Percentiles rank a stretch among this genome's conserved stretches.
phyloP scores from a whole-genome alignment of 2,329 filamentous ascomycete genomes.

The Botrytis sinoallii region DNA sequence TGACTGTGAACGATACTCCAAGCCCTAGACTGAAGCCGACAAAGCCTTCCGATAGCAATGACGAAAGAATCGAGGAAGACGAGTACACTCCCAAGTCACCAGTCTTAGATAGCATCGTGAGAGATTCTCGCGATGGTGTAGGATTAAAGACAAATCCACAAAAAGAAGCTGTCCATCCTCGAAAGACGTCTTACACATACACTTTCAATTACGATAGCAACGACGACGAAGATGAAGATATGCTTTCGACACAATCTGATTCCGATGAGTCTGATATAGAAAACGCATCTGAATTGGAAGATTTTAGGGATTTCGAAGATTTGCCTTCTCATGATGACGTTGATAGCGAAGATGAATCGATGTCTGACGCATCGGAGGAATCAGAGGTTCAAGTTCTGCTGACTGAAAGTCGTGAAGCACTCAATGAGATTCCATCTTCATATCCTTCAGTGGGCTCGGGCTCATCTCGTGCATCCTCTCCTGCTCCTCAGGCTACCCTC shows the following conservation, averaged over 20 bases:
- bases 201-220: neutral
- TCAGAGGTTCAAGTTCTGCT: neutral
- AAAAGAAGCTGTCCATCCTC: neutral
- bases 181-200: neutral
- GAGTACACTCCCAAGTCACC: neutral
- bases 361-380: neutral
- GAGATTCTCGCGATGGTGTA: neutral
- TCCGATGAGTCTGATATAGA: neutral
- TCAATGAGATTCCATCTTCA: neutral
- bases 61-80: neutral
- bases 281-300: neutral
- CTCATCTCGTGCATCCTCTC: neutral
- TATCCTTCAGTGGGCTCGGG: neutral
- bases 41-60: neutral
- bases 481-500: no score
- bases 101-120: neutral
- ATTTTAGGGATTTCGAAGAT: neutral
- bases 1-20: constrained; percentile 35
- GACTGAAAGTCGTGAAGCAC: neutral
- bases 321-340: neutral
- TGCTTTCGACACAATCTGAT: neutral
- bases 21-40: neutral
- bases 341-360: neutral
- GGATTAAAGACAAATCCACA: neutral
- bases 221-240: constrained; percentile 18